Evolutionary conservation across 441 rosid genomes (phyloP).

Genomic region (Gossypium schwendimanii): DNA sequence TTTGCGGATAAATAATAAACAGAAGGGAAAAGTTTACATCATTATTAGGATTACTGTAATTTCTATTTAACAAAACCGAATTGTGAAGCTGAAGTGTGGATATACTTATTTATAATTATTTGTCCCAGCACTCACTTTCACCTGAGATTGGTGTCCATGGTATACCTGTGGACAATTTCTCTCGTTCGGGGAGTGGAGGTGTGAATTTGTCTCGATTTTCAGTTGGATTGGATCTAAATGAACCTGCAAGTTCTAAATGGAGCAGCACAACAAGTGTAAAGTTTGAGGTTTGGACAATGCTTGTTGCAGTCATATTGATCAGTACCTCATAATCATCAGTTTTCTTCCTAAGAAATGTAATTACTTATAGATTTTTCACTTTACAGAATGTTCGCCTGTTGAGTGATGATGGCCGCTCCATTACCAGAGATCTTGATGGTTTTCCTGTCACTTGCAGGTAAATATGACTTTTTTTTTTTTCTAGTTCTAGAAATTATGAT

Average conservation of each 20-base stretch:
- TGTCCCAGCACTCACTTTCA: slow-evolving; percentile 72
- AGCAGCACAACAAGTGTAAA: slow-evolving; percentile 81
- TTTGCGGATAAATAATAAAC: neutral
- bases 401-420: slow-evolving; percentile 75
- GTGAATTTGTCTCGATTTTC: slow-evolving; percentile 81
- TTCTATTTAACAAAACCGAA: slow-evolving; percentile 1
- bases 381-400: slow-evolving; percentile 70
- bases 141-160: slow-evolving; percentile 97
- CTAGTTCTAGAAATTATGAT: slow-evolving; percentile 6
- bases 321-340: slow-evolving; percentile 4
- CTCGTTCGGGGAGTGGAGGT: slow-evolving; percentile 79
- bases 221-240: slow-evolving; percentile 71
- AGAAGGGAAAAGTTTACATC: neutral
- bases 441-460: slow-evolving; percentile 88
- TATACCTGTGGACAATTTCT: slow-evolving; percentile 66
- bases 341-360: slow-evolving; percentile 15
- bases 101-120: slow-evolving; percentile 14
- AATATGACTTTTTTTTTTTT: slow-evolving; percentile 5
- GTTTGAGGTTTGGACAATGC: slow-evolving; percentile 54
- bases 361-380: slow-evolving; percentile 11
- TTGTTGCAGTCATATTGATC: slow-evolving; percentile 5
- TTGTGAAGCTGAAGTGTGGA: slow-evolving; percentile 3
- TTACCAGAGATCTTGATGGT: slow-evolving; percentile 77
- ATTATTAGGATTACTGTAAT: neutral
- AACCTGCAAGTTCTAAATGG: slow-evolving; percentile 80